Evolutionary conservation across 164 flowering plant species (phyloP), one percentile per base, ranked within the genome.

Genomic region (Magnolia kwangsiensis): DNA sequence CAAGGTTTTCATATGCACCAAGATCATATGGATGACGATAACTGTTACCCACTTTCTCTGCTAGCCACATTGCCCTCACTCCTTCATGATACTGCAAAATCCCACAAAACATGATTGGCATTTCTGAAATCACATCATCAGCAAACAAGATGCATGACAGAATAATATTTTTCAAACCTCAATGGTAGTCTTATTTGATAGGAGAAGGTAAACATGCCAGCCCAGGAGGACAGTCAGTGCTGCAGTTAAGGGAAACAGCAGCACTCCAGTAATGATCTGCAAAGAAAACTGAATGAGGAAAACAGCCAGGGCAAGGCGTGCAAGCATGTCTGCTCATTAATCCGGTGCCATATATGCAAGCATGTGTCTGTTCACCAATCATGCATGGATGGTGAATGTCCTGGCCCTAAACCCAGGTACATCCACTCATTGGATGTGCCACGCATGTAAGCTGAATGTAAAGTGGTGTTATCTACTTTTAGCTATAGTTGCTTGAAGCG

Each of bases 31-130:
- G 98, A 86, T 95, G 96, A 59, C 75, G 78, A 75, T 90, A 91
- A 19, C 89, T 81, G 63, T 87, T 80, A 74, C 98, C 98, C 76
- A 92, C 97, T 82, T 95, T 93, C 81, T 91, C 91, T 19, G 96
- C 98, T 76, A 95, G 89, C 96, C 93, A 91, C 90, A 91, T 85
- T 66, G 98, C 96, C 83, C 98, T 89, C n/a, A 95, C 98, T 68
- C 98, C 98, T 89, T 95, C 98, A 76, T 93, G 91, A 78, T 93
- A 89, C 98, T 95, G 89, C 75, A 79, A 84, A 49, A 55, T 8
- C 29, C 9, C 37, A 69, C 0, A 59, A 51, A 71, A 71, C 49
- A 76, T 19, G 49, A 24, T 19, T 19, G 5, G 10, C 20, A 64
- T 64, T 21, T 64, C 67, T 5, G 24, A 64, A 64, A 19, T 20